Evolutionary conservation across 164 flowering plant genomes (phyloP).

Genomic region (Tetrastigma voinierianum): DNA sequence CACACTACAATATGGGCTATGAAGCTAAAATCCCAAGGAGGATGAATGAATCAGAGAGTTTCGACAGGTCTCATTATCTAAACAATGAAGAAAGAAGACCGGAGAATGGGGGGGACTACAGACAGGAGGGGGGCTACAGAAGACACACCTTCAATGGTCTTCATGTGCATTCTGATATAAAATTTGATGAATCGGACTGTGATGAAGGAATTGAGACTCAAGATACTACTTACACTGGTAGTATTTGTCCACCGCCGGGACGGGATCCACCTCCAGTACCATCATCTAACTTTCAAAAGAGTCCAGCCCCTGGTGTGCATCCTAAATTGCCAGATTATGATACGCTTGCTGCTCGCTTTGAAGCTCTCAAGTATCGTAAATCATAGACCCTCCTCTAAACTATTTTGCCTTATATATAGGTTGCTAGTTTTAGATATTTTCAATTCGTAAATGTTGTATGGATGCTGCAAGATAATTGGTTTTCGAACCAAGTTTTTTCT

Average conservation of each 20-base stretch:
- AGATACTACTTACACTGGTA: slow-evolving; percentile 23
- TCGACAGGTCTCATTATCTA: slow-evolving; percentile 20
- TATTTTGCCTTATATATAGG: background rate
- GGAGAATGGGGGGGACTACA: slow-evolving; percentile 9
- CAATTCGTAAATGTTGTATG: too few relatives aligned
- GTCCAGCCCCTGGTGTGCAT: slow-evolving; percentile 48
- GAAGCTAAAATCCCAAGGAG: slow-evolving; percentile 21
- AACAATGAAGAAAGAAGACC: slow-evolving; percentile 24
- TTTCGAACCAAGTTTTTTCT: too few relatives aligned
- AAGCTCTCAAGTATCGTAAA: slow-evolving; percentile 69
- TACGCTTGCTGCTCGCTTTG: slow-evolving; percentile 82
- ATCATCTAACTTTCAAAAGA: slow-evolving; percentile 20
- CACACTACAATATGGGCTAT: slow-evolving; percentile 2
- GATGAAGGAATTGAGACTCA: slow-evolving; percentile 79
- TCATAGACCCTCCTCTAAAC: slow-evolving; percentile 14
- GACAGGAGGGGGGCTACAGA: slow-evolving; percentile 35
- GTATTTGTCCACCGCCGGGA: slow-evolving; percentile 36
- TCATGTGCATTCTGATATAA: slow-evolving; percentile 40
- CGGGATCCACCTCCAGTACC: slow-evolving; percentile 52
- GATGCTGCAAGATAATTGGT: too few relatives aligned
- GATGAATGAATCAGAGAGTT: slow-evolving; percentile 24
- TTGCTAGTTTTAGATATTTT: background rate
- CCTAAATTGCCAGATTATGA: slow-evolving; percentile 94
- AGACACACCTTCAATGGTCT: slow-evolving; percentile 68
- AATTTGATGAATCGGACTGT: slow-evolving; percentile 81